Conservation (phyloP, 768 basidiomycete genomes). For the Tricholomella constricta region DNA sequence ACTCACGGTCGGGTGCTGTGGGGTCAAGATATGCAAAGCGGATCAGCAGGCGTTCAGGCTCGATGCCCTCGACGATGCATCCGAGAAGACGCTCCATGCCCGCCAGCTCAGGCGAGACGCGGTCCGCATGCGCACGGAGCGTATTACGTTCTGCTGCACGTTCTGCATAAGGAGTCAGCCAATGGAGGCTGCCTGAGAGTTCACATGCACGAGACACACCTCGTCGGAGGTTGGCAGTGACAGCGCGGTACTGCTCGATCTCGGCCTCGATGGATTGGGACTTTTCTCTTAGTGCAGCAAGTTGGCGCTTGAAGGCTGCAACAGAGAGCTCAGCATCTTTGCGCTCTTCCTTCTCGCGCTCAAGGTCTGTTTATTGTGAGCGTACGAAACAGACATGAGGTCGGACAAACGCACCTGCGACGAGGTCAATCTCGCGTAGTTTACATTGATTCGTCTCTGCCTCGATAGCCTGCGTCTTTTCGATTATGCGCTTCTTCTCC, state of each 20-base stretch:
- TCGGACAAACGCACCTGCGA: slow-evolving; percentile 59
- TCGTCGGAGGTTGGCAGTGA: slow-evolving; percentile 61
- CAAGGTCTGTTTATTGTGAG: slow-evolving; percentile 47
- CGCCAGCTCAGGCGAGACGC: slow-evolving; percentile 54
- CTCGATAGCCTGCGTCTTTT: slow-evolving; percentile 65
- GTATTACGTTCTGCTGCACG: slow-evolving; percentile 64
- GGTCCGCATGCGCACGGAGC: slow-evolving; percentile 54
- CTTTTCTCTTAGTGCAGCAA: slow-evolving; percentile 63
- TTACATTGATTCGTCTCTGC: slow-evolving; percentile 76
- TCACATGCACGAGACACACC: slow-evolving; percentile 43
- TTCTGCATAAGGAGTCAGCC: slow-evolving; percentile 41
- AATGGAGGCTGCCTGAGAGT: background rate
- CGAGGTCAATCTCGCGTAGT: slow-evolving; percentile 74
- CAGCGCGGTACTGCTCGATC: slow-evolving; percentile 70
- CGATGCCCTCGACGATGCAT: slow-evolving; percentile 78
- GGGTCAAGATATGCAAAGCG: slow-evolving; percentile 71
- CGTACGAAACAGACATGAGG: background rate
- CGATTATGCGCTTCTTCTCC: slow-evolving; percentile 63
- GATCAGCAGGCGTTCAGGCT: slow-evolving; percentile 69
- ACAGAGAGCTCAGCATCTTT: slow-evolving; percentile 69
- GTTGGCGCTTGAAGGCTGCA: slow-evolving; percentile 63
- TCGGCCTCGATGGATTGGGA: slow-evolving; percentile 61
- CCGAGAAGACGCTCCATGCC: slow-evolving; percentile 58
- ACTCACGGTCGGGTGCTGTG: slow-evolving; percentile 59
- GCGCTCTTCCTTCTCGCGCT: slow-evolving; percentile 70